Conservation (phyloP, 2,329 filamentous ascomycete species). For the Xylaria multiplex region DNA sequence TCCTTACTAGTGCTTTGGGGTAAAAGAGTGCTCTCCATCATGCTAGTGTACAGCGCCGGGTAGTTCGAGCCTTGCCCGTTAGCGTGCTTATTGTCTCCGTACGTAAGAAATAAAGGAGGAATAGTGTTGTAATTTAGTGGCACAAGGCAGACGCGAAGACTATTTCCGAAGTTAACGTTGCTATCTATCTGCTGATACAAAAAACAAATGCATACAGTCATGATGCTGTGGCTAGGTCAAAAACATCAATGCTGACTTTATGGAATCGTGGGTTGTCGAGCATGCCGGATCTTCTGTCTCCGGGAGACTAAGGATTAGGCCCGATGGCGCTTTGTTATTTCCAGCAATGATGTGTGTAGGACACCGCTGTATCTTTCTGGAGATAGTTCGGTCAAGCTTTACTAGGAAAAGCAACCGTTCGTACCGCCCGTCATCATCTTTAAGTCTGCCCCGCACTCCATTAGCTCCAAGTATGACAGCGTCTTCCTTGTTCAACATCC, state of each 20-base stretch:
- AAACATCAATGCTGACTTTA: not conserved
- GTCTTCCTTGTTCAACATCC: not conserved
- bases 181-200: not conserved
- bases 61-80: not conserved
- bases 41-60: not conserved
- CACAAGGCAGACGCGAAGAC: slow-evolving; percentile 14
- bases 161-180: not conserved
- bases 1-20: slow-evolving; percentile 2
- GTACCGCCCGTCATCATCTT: not conserved
- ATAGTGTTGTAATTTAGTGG: slow-evolving; percentile 5
- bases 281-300: not conserved
- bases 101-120: not conserved
- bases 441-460: slow-evolving; percentile 7
- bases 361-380: not conserved
- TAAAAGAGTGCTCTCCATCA: not conserved
- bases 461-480: not conserved
- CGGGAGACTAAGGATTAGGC: not conserved
- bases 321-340: not conserved
- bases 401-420: not conserved
- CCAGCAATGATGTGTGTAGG: slow-evolving; percentile 6
- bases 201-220: slow-evolving; percentile 1
- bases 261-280: not conserved
- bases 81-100: not conserved
- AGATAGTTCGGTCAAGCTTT: not conserved
- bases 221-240: not conserved